Base-by-base conservation (phyloP, 164 flowering plant genomes). In the Euptelea pleiosperma region DNA sequence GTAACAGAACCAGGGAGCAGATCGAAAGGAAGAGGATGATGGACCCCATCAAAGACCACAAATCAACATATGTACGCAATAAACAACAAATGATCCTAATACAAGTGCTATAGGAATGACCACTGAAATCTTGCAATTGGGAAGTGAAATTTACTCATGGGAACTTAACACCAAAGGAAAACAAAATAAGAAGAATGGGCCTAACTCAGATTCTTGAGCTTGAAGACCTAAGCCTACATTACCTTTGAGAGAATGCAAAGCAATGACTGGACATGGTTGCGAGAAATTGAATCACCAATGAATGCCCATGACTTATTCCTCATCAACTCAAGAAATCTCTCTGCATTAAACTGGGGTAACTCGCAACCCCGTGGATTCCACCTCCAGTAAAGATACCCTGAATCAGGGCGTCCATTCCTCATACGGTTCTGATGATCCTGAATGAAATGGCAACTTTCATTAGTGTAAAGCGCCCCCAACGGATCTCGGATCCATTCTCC, bases 191-290 rank as follows among this genome's bases (percentile, higher is more conserved):
- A n/a, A 29, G 18, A n/a, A n/a, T n/a, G n/a, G 14, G 21, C 19
- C 14, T 26, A 15, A 22, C 30, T 47, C n/a, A 28, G 7, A n/a
- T n/a, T n/a, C n/a, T 26, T 47, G 3, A 26, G 25, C 18, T 47
- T 11, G 10, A 22, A 37, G 26, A 24, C 3, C 11, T 37, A 24
- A 15, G 12, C 34, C 19, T 6, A 25, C 8, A 25, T 10, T 36
- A 92, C 98, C 84, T 65, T 72, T 6, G 97, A 80, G 46, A 93
- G 92, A 66, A 83, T 74, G 72, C 99, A 93, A 30, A 93, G 78
- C 57, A 93, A 72, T 14, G 99, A 93, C 69, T 93, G 96, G 19
- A 88, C 87, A 72, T 93, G 99, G 73, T 93, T 90, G 34, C 99
- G 82, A 33, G 89, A 73, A 48, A 93, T 93, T 2, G 99, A 93